These are phyloP conservation scores for Umbelopsis sp. DNA, from an alignment of 371 early-diverging fungal genomes.

Conservation along the genomic window DNA sequence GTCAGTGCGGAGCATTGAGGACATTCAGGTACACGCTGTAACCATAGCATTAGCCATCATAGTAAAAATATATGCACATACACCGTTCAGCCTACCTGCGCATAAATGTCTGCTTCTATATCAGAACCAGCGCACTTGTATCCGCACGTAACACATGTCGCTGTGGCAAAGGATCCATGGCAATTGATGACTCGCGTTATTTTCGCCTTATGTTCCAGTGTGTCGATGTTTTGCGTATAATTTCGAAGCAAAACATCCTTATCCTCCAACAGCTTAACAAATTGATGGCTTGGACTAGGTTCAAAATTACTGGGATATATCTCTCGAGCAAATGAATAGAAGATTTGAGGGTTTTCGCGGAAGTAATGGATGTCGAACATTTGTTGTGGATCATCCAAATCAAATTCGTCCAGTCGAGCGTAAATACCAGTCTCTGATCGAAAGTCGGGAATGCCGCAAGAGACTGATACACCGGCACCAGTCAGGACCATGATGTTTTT, in stretches of 20 bases:
- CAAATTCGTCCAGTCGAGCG: slow-evolving; percentile 72
- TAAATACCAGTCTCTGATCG: slow-evolving; percentile 98
- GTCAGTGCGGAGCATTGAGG: slow-evolving; percentile 35
- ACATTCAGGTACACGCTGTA: slow-evolving; percentile 46
- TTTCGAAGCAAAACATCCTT: slow-evolving; percentile 85
- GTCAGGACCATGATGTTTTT: slow-evolving; percentile 90
- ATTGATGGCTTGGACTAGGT: slow-evolving; percentile 92
- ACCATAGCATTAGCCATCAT: no score
- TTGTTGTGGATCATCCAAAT: slow-evolving; percentile 83
- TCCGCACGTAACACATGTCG: slow-evolving; percentile 87
- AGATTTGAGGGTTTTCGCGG: slow-evolving; percentile 79
- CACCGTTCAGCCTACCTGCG: slow-evolving; percentile 31
- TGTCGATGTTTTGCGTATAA: slow-evolving; percentile 99
- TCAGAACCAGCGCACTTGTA: slow-evolving; percentile 76
- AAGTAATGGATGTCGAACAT: slow-evolving; percentile 95
- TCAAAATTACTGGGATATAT: slow-evolving; percentile 89
- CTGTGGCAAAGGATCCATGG: slow-evolving; percentile 93
- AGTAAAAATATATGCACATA: no score
- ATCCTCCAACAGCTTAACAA: slow-evolving; percentile 88
- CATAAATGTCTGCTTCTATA: slow-evolving; percentile 79
- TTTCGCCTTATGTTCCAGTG: slow-evolving; percentile 91
- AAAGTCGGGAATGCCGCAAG: slow-evolving; percentile 98
- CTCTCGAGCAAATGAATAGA: slow-evolving; percentile 93
- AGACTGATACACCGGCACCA: slow-evolving; percentile 93
- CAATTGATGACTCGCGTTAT: slow-evolving; percentile 86